Conservation (phyloP, 345 rosid genomes). For the Citrus inodora region DNA sequence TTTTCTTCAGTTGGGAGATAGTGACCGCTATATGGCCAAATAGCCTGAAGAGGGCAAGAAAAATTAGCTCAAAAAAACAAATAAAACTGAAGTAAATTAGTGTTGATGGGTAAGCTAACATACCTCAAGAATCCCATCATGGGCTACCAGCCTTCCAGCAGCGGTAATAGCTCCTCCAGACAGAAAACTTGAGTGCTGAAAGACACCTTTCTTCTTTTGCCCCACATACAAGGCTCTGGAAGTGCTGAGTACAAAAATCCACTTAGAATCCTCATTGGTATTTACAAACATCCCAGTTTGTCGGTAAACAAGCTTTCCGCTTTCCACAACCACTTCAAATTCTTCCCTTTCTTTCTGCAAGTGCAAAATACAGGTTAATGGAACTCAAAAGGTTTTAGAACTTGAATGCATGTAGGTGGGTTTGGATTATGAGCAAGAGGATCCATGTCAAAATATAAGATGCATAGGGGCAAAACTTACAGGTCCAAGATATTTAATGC, state of each 20-base stretch:
- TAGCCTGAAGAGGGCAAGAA: slow-evolving; percentile 31
- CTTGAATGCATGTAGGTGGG: background rate
- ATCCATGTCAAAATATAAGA: background rate
- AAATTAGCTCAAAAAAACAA: background rate
- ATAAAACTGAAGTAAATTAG: background rate
- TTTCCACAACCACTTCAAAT: slow-evolving; percentile 58
- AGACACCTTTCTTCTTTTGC: slow-evolving; percentile 58
- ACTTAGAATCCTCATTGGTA: slow-evolving; percentile 49
- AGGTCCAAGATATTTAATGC: slow-evolving; percentile 68
- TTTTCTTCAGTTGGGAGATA: slow-evolving; percentile 67
- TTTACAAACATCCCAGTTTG: slow-evolving; percentile 34
- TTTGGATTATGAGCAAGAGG: background rate
- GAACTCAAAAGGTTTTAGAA: background rate
- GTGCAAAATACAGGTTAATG: slow-evolving; percentile 3
- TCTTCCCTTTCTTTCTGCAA: slow-evolving; percentile 62
- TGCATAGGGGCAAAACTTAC: slow-evolving; percentile 27
- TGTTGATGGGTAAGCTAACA: background rate
- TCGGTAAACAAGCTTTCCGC: slow-evolving; percentile 48
- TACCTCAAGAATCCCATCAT: slow-evolving; percentile 57
- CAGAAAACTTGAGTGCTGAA: slow-evolving; percentile 66
- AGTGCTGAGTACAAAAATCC: slow-evolving; percentile 72
- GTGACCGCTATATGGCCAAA: slow-evolving; percentile 76
- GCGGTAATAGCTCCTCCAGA: slow-evolving; percentile 69
- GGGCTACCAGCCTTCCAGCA: slow-evolving; percentile 60
- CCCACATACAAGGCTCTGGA: slow-evolving; percentile 58